These are phyloP conservation scores for Salix caprea DNA, from an alignment of 345 rosid genomes.

Conservation along the genomic window DNA sequence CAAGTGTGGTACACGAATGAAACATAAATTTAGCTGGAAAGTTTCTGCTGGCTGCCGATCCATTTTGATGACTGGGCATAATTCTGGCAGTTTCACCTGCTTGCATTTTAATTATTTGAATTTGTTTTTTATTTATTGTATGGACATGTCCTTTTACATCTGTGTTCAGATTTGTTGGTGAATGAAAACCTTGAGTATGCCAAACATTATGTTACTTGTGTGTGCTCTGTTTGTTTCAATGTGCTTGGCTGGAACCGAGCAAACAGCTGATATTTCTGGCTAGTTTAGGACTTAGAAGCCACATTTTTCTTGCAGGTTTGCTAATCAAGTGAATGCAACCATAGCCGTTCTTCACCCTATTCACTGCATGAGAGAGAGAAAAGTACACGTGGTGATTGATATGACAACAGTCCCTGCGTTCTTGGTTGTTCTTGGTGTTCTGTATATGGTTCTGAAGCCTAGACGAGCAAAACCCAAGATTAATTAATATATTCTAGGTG, in stretches of 20 bases:
- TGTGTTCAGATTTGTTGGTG: neutral
- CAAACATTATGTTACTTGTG: neutral
- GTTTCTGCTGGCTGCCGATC: neutral
- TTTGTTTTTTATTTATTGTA: neutral
- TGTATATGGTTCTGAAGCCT: slow-evolving; percentile 67
- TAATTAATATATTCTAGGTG: slow-evolving; percentile 38
- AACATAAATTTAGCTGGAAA: neutral
- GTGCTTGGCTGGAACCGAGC: neutral
- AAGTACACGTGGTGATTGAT: slow-evolving; percentile 66
- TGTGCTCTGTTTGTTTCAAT: neutral
- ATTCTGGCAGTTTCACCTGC: neutral
- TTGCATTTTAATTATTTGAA: neutral
- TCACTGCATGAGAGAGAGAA: slow-evolving; percentile 81
- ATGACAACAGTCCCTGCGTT: slow-evolving; percentile 85
- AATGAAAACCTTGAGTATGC: neutral
- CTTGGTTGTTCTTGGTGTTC: slow-evolving; percentile 51
- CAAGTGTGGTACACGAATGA: neutral
- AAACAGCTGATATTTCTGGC: neutral
- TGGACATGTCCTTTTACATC: neutral
- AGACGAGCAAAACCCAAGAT: slow-evolving; percentile 86
- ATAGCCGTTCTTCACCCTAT: slow-evolving; percentile 71
- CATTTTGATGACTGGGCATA: neutral
- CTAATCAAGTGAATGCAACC: slow-evolving; percentile 73
- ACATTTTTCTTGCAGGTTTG: slow-evolving; percentile 49
- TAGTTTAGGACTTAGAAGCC: neutral